Conservation (phyloP, 257 asterid species). For the Plectranthus barbatus region DNA sequence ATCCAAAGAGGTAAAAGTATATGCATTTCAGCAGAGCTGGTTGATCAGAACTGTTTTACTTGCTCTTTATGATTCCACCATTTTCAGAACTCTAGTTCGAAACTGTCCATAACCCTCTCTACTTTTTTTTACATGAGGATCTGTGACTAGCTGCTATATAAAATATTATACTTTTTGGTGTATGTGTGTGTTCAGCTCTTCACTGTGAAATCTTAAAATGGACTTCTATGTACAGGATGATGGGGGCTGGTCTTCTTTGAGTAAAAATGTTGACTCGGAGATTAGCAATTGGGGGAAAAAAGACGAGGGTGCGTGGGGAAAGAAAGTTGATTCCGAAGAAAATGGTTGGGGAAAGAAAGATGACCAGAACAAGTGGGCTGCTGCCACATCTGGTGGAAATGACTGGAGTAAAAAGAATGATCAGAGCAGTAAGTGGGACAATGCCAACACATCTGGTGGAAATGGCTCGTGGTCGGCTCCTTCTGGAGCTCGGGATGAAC, state of each 20-base stretch:
- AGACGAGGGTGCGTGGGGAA: constrained; percentile 16
- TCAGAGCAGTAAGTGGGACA: constrained; percentile 10
- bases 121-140: background rate
- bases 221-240: constrained; percentile 19
- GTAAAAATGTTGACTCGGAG: constrained; percentile 13
- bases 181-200: background rate
- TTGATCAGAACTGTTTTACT: background rate
- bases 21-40: background rate
- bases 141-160: background rate
- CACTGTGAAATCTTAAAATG: background rate
- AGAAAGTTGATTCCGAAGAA: constrained; percentile 17
- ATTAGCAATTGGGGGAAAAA: constrained; percentile 1
- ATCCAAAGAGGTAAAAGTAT: constrained; percentile 28
- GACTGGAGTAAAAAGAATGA: constrained; percentile 12
- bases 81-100: background rate
- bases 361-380: constrained; percentile 22
- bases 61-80: background rate
- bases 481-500: constrained; percentile 20
- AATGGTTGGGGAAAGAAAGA: constrained; percentile 25
- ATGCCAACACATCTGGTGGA: constrained; percentile 1
- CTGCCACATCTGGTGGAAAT: constrained; percentile 13
- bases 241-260: constrained; percentile 34
- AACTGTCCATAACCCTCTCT: background rate
- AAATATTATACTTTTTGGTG: background rate
- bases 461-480: constrained; percentile 11